phyloP scores from a whole-genome alignment of 2,329 filamentous ascomycete species.

The Hypoxylon sp. region DNA sequence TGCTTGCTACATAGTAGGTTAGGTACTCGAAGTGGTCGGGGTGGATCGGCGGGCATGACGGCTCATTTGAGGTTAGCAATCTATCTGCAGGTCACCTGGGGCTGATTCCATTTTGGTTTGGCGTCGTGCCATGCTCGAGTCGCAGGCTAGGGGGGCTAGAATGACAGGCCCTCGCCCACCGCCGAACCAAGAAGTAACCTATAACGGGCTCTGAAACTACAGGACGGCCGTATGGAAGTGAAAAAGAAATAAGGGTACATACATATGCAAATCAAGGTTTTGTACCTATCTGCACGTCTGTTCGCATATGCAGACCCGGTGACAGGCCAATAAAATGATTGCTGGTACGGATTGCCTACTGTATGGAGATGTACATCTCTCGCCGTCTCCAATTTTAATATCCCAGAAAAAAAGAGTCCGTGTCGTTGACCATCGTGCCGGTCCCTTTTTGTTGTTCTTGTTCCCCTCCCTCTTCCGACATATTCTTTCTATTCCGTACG shows the following conservation, averaged over 20 bases:
- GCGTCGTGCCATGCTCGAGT: slow-evolving; percentile 31
- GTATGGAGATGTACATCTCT: slow-evolving; percentile 38
- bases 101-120: slow-evolving; percentile 32
- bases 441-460: slow-evolving; percentile 37
- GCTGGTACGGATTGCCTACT: slow-evolving; percentile 34
- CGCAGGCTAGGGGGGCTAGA: slow-evolving; percentile 24
- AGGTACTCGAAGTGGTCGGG: slow-evolving; percentile 23
- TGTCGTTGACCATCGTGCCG: slow-evolving; percentile 38
- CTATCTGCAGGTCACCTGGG: slow-evolving; percentile 31
- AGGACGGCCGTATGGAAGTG: slow-evolving; percentile 8
- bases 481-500: slow-evolving; percentile 11
- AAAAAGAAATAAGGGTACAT: slow-evolving; percentile 16
- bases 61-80: slow-evolving; percentile 34
- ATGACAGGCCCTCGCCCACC: slow-evolving; percentile 11
- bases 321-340: slow-evolving; percentile 32
- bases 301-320: slow-evolving; percentile 36
- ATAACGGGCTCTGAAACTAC: slow-evolving; percentile 34
- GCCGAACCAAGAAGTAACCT: slow-evolving; percentile 25
- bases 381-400: slow-evolving; percentile 42
- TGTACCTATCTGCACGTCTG: slow-evolving; percentile 10
- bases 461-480: slow-evolving; percentile 21
- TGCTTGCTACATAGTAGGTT: slow-evolving; percentile 11
- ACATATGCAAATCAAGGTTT: slow-evolving; percentile 11
- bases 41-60: slow-evolving; percentile 33
- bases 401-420: slow-evolving; percentile 39